Percentiles rank a stretch among this genome's conserved stretches.
phyloP scores from a whole-genome alignment of 2,329 filamentous ascomycete species.

The Neospermospora avenae region DNA sequence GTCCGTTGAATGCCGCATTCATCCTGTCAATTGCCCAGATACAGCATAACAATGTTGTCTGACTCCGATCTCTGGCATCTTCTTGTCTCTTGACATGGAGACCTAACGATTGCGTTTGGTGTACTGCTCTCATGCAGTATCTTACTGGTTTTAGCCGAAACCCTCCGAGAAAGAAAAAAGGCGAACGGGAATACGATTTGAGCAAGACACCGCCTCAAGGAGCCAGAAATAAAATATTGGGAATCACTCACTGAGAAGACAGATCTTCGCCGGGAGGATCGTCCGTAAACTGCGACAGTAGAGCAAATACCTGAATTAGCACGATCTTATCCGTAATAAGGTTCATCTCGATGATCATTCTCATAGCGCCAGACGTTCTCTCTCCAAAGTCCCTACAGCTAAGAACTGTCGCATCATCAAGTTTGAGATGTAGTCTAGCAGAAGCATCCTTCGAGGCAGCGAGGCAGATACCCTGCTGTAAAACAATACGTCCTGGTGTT shows the following conservation, averaged over 20 bases:
- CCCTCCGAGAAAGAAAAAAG: not conserved
- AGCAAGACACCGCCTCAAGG: not conserved
- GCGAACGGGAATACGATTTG: not conserved
- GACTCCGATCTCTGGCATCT: slow-evolving; percentile 38
- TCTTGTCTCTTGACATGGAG: slow-evolving; percentile 46
- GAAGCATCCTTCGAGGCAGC: slow-evolving; percentile 50
- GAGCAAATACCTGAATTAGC: slow-evolving; percentile 50
- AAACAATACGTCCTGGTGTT: slow-evolving; percentile 40
- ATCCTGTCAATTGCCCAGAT: slow-evolving; percentile 60
- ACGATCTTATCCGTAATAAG: slow-evolving; percentile 53
- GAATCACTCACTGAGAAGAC: slow-evolving; percentile 42
- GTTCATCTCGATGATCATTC: slow-evolving; percentile 45
- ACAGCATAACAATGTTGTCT: slow-evolving; percentile 48
- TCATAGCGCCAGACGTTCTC: slow-evolving; percentile 25
- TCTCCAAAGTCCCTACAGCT: slow-evolving; percentile 26
- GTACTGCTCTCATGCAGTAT: slow-evolving; percentile 52
- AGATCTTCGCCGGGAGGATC: slow-evolving; percentile 52
- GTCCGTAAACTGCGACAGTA: slow-evolving; percentile 59
- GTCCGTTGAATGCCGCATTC: slow-evolving; percentile 56
- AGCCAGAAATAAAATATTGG: not conserved
- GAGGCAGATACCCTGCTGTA: slow-evolving; percentile 52
- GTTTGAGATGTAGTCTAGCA: slow-evolving; percentile 41
- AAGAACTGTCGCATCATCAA: slow-evolving; percentile 13
- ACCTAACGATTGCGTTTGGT: slow-evolving; percentile 55
- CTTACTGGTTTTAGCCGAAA: not conserved